These are phyloP conservation scores for Poronia punctata DNA, from an alignment of 495 filamentous ascomycete genomes.

Conservation along the genomic window DNA sequence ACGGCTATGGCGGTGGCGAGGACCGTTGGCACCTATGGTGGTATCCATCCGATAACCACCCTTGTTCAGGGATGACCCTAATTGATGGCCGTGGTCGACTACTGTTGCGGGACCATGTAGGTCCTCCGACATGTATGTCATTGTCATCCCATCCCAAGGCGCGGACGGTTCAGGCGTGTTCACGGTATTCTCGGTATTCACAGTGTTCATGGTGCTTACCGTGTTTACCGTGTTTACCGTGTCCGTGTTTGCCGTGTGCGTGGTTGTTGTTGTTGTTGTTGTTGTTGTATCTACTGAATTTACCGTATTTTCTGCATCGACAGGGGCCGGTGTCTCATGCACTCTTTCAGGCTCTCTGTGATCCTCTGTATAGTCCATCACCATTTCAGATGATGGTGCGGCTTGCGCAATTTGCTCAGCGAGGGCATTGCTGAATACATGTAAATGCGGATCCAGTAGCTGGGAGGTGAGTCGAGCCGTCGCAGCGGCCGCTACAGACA, in stretches of 20 bases:
- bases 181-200: no score
- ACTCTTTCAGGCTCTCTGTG: slow-evolving; percentile 17
- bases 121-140: slow-evolving; percentile 32
- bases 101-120: slow-evolving; percentile 24
- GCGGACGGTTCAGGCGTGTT: slow-evolving; percentile 2
- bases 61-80: slow-evolving; percentile 19
- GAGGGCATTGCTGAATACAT: slow-evolving; percentile 30
- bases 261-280: no score
- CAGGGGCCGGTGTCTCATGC: not conserved
- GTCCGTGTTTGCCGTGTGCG: no score
- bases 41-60: slow-evolving; percentile 40
- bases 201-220: slow-evolving; percentile 10
- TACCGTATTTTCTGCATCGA: no score
- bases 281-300: no score
- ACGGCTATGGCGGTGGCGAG: slow-evolving; percentile 41
- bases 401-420: slow-evolving; percentile 15
- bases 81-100: slow-evolving; percentile 17
- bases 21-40: slow-evolving; percentile 18
- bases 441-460: slow-evolving; percentile 44
- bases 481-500: slow-evolving; percentile 42
- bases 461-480: slow-evolving; percentile 40
- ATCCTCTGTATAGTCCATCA: slow-evolving; percentile 20
- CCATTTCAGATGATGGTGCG: slow-evolving; percentile 16
- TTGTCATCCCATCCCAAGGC: slow-evolving; percentile 38
- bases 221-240: not conserved